Conservation (phyloP, 2,329 filamentous ascomycete genomes). For the Dothistroma septosporum region DNA sequence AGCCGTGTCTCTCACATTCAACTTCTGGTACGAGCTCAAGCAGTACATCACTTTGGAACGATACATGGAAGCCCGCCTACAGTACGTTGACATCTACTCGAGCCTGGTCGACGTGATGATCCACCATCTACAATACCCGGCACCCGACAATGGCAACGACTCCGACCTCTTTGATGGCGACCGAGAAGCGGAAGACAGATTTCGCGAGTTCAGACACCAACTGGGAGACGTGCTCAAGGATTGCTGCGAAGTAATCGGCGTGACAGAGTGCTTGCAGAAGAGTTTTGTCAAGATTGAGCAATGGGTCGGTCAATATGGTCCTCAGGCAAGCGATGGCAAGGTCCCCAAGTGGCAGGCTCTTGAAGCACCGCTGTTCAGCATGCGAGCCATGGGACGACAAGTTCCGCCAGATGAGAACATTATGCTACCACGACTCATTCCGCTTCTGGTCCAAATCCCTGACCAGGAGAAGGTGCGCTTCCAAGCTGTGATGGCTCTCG, state of each 20-base stretch:
- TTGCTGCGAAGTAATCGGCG: slow-evolving; percentile 91
- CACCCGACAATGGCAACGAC: slow-evolving; percentile 63
- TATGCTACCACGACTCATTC: slow-evolving; percentile 87
- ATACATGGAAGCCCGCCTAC: slow-evolving; percentile 75
- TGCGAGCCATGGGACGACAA: slow-evolving; percentile 95
- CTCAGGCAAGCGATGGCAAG: slow-evolving; percentile 65
- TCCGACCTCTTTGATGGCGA: slow-evolving; percentile 91
- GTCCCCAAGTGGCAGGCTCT: slow-evolving; percentile 96
- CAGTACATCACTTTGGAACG: slow-evolving; percentile 88
- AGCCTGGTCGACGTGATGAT: slow-evolving; percentile 91
- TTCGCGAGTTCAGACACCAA: slow-evolving; percentile 89
- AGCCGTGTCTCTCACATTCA: slow-evolving; percentile 88
- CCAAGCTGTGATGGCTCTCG: slow-evolving; percentile 95
- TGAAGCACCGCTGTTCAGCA: slow-evolving; percentile 89
- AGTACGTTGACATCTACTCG: slow-evolving; percentile 77
- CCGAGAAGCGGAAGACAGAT: slow-evolving; percentile 92
- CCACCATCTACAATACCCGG: slow-evolving; percentile 81
- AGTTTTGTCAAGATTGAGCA: slow-evolving; percentile 78
- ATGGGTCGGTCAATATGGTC: slow-evolving; percentile 81
- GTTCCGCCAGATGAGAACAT: slow-evolving; percentile 83
- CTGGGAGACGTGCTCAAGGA: slow-evolving; percentile 99
- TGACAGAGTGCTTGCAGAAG: slow-evolving; percentile 85
- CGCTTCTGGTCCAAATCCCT: slow-evolving; percentile 87
- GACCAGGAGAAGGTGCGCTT: slow-evolving; percentile 97
- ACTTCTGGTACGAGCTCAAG: slow-evolving; percentile 98